Evolutionary conservation across 2,329 filamentous ascomycete genomes (phyloP).

Genomic region (Monosporascus sp.): DNA sequence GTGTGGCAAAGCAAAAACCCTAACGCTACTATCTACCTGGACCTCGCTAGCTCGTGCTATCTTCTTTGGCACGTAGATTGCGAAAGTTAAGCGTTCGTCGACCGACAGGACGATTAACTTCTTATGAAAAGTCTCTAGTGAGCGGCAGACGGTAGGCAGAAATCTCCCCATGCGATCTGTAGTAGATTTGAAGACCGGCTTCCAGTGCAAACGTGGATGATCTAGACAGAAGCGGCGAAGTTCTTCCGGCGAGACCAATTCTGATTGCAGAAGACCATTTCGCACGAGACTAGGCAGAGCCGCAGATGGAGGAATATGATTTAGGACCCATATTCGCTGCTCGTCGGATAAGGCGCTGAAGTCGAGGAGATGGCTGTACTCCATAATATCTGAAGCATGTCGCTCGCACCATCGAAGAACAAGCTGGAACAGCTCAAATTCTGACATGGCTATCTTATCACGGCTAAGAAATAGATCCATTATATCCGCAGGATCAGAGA

Average conservation of each 20-base stretch:
- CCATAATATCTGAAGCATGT: conserved; percentile 19
- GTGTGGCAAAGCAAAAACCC: conserved; percentile 33
- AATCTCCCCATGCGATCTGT: conserved; percentile 30
- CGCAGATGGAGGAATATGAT: conserved; percentile 23
- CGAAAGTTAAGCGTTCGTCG: conserved; percentile 31
- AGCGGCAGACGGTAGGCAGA: conserved; percentile 22
- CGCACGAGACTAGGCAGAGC: conserved; percentile 23
- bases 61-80: conserved; percentile 33
- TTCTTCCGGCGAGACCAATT: conserved; percentile 24
- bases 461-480: conserved; percentile 27
- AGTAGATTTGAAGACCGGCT: conserved; percentile 27
- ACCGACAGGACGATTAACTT: conserved; percentile 32
- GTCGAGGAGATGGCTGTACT: conserved; percentile 25
- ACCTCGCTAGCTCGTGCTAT: conserved; percentile 26
- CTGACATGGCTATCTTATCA: conserved; percentile 30
- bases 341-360: conserved; percentile 25
- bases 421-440: conserved; percentile 32
- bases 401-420: conserved; percentile 28
- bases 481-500: conserved; percentile 10
- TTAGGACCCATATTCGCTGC: conserved; percentile 31
- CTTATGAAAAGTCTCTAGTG: conserved; percentile 31
- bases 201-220: conserved; percentile 31
- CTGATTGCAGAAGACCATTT: conserved; percentile 32
- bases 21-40: conserved; percentile 27
- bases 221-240: conserved; percentile 27